Percentiles rank a stretch among this genome's conserved stretches.
Evolutionary conservation across 352 stramenopile genomes (phyloP).

Genomic region (Pythium dissotocum): DNA sequence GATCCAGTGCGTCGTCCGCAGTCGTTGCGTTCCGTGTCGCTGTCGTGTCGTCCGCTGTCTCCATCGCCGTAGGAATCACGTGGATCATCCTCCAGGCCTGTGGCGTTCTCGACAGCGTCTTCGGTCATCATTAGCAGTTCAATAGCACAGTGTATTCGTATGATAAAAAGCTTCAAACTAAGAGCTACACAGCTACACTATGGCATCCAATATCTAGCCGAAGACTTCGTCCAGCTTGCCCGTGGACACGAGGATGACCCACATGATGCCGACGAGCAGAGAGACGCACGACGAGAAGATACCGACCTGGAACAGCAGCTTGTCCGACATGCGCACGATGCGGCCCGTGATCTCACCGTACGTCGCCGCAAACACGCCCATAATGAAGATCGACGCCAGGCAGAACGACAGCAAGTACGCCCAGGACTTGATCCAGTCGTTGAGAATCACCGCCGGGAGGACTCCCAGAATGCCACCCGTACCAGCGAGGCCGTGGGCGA

Average conservation of each 20-base stretch:
- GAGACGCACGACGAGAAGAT: slow-evolving; percentile 63
- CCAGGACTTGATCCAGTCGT: slow-evolving; percentile 56
- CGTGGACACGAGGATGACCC: slow-evolving; percentile 56
- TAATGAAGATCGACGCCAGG: slow-evolving; percentile 80
- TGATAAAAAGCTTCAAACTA: background rate
- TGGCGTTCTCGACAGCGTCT: slow-evolving; percentile 64
- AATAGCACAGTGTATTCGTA: slow-evolving; percentile 4
- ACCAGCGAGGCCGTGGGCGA: slow-evolving; percentile 76
- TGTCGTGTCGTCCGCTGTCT: slow-evolving; percentile 52
- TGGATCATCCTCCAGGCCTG: slow-evolving; percentile 73
- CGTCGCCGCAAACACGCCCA: slow-evolving; percentile 79
- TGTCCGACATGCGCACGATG: slow-evolving; percentile 36
- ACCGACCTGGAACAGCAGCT: slow-evolving; percentile 48
- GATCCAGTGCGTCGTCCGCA: slow-evolving; percentile 28
- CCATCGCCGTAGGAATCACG: slow-evolving; percentile 55
- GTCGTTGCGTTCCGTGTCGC: slow-evolving; percentile 48
- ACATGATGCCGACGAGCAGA: slow-evolving; percentile 54
- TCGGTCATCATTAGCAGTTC: slow-evolving; percentile 30
- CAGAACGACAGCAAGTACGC: slow-evolving; percentile 86
- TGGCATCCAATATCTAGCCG: slow-evolving; percentile 17
- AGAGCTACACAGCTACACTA: background rate
- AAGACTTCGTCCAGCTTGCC: slow-evolving; percentile 58
- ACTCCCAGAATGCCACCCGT: slow-evolving; percentile 64
- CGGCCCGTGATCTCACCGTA: slow-evolving; percentile 70
- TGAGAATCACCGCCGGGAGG: slow-evolving; percentile 75